These are phyloP conservation scores for Cudoniella acicularis DNA, from an alignment of 495 filamentous ascomycete genomes.

Conservation along the genomic window DNA sequence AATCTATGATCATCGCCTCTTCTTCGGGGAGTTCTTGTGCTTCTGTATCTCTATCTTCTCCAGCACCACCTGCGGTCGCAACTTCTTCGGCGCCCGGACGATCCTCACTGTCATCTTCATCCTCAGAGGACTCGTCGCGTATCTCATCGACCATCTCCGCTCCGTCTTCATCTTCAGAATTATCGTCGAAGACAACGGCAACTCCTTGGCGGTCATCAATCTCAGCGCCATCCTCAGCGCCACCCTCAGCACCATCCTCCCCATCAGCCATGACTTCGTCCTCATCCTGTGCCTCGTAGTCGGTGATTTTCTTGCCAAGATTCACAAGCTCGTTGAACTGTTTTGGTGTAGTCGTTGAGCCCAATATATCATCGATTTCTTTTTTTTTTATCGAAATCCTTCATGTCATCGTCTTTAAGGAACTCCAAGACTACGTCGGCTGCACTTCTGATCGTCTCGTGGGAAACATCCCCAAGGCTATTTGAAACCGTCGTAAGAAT, in stretches of 20 bases:
- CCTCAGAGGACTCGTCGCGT: slow-evolving; percentile 78
- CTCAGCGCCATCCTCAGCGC: slow-evolving; percentile 50
- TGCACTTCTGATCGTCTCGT: slow-evolving; percentile 89
- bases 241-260: slow-evolving; percentile 49
- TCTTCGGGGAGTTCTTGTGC: slow-evolving; percentile 45
- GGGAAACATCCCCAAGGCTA: slow-evolving; percentile 88
- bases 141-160: slow-evolving; percentile 71
- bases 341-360: slow-evolving; percentile 75
- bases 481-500: slow-evolving; percentile 87
- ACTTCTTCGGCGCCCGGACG: slow-evolving; percentile 44
- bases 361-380: slow-evolving; percentile 90
- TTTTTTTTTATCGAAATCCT: slow-evolving; percentile 99
- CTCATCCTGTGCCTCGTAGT: slow-evolving; percentile 96
- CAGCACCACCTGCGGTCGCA: slow-evolving; percentile 49
- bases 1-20: slow-evolving; percentile 81
- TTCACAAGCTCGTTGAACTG: slow-evolving; percentile 97
- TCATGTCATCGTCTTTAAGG: slow-evolving; percentile 92
- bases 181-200: slow-evolving; percentile 92
- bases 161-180: slow-evolving; percentile 87
- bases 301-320: slow-evolving; percentile 97
- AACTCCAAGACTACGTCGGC: slow-evolving; percentile 88
- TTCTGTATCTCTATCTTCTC: slow-evolving; percentile 49
- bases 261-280: slow-evolving; percentile 82
- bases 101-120: slow-evolving; percentile 53
- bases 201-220: slow-evolving; percentile 94